Evolutionary conservation across 202 grass and related monocot genomes (phyloP).

Genomic region (Zoysia matrella): DNA sequence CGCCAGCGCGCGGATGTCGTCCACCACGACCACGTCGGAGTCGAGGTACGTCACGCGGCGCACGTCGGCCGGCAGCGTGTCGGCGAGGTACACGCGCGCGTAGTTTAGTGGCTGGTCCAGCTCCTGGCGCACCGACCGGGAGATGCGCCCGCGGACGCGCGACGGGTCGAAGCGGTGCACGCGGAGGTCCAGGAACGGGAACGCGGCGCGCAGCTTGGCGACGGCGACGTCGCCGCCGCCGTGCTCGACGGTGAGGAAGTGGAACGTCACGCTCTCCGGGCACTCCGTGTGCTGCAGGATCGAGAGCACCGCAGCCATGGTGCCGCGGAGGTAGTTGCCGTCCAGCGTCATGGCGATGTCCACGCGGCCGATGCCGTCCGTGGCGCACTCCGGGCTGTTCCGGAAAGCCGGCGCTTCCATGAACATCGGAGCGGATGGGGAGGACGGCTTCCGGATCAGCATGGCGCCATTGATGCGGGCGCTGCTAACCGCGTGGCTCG

Average conservation of each 20-base stretch:
- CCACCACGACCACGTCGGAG: too few relatives aligned
- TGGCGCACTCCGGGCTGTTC: conserved; percentile 58
- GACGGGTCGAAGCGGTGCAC: conserved; percentile 76
- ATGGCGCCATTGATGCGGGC: conserved; percentile 54
- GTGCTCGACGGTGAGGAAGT: conserved; percentile 64
- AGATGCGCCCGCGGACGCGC: conserved; percentile 65
- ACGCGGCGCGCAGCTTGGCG: conserved; percentile 51
- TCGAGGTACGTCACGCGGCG: too few relatives aligned
- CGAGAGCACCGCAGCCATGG: conserved; percentile 83
- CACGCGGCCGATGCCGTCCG: conserved; percentile 26
- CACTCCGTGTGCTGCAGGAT: conserved; percentile 84
- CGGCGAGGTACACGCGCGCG: too few relatives aligned
- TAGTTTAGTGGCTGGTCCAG: too few relatives aligned
- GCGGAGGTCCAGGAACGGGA: conserved; percentile 74
- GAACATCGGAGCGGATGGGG: neutral
- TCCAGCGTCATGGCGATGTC: conserved; percentile 48
- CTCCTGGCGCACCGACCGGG: conserved; percentile 52
- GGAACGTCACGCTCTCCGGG: conserved; percentile 68
- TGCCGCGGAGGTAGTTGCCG: conserved; percentile 80
- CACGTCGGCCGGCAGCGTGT: too few relatives aligned
- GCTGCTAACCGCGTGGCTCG: conserved; percentile 32
- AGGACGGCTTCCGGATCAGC: conserved; percentile 46
- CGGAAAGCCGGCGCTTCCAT: conserved; percentile 60
- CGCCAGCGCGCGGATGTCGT: too few relatives aligned
- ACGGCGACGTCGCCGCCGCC: conserved; percentile 39